Conservation (phyloP, 2,329 filamentous ascomycete species). For the Aspergillus brasiliensis region DNA sequence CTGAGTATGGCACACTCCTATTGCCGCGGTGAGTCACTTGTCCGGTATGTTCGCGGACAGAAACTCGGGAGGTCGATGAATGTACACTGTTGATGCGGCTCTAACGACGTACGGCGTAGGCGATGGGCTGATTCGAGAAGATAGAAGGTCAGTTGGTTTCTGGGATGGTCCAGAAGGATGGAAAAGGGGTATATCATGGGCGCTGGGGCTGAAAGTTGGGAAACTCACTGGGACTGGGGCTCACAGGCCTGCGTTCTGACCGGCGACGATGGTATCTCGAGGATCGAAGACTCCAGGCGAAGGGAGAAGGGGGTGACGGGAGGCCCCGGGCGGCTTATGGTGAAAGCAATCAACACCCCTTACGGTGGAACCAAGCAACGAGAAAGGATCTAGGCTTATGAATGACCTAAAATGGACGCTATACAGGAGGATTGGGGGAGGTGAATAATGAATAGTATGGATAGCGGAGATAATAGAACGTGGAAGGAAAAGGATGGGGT, state of each 20-base stretch:
- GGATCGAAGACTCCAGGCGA: neutral
- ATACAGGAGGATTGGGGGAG: neutral
- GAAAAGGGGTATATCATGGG: neutral
- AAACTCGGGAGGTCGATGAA: neutral
- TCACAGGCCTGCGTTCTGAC: neutral
- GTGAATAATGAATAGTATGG: neutral
- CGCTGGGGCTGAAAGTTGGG: neutral
- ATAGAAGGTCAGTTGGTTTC: neutral
- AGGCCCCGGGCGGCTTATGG: constrained; percentile 5
- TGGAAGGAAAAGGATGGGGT: constrained; percentile 1
- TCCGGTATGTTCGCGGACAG: neutral
- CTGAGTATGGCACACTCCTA: neutral
- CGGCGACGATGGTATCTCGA: neutral
- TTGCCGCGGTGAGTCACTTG: neutral
- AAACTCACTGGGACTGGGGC: neutral
- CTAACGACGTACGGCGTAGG: neutral
- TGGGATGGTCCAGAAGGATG: neutral
- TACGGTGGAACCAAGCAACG: too few relatives aligned
- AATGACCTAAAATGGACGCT: neutral
- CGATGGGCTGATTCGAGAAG: neutral
- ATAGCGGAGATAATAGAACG: constrained; percentile 4
- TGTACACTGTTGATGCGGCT: neutral
- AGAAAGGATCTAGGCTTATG: neutral
- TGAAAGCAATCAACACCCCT: neutral
- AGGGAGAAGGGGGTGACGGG: constrained; percentile 5